Evolutionary conservation across 805 yeast species (phyloP), one percentile per base, ranked within the genome.

Genomic region (Maudiozyma bulderi): DNA sequence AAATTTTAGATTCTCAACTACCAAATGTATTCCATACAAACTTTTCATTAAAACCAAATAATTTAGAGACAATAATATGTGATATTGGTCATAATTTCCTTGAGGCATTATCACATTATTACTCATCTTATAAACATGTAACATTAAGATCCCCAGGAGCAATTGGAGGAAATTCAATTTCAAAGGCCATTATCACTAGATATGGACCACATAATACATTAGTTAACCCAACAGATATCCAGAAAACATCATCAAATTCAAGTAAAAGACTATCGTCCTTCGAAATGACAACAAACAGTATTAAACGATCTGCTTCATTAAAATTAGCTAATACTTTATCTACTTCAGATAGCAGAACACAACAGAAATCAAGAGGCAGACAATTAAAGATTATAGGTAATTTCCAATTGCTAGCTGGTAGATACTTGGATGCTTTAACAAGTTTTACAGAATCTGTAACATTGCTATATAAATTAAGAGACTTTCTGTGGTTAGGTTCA

Each of bases 401-500:
- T 55, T 78, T 91, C 55, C 82, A 79, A 58, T 69, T 93, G 11
- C 66, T 93, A 44, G 84, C 96, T 0, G 99, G 99, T 1, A 78
- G 85, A 47, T 73, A 84, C 43, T 62, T 73, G 13, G 86, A 81
- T 50, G 95, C 97, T 0, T 61, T 90, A 47, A 71, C 73, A 28
- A 80, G 81, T 50, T 82, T 89, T 56, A 76, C 82, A n/a, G 95
- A 89, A 40, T 82, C 96, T 0, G 73, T 84, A 1, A 58, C 70
- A 2, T 67, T 75, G 28, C 66, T 88, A 47, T 80, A 78, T 51
- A 72, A 77, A 10, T 72, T 82, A 2, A 80, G 80, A 46, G 99
- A 93, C 62, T 76, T 77, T 57, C 68, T 93, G 8, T 93, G 98
- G 98, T 72, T 87, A 11, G 98, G 84, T 0, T 82, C 91, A 31